Percentiles rank a stretch among this genome's conserved stretches.
Evolutionary conservation across 2,329 filamentous ascomycete species (phyloP).

Genomic region (Ophiostoma tasmaniense): DNA sequence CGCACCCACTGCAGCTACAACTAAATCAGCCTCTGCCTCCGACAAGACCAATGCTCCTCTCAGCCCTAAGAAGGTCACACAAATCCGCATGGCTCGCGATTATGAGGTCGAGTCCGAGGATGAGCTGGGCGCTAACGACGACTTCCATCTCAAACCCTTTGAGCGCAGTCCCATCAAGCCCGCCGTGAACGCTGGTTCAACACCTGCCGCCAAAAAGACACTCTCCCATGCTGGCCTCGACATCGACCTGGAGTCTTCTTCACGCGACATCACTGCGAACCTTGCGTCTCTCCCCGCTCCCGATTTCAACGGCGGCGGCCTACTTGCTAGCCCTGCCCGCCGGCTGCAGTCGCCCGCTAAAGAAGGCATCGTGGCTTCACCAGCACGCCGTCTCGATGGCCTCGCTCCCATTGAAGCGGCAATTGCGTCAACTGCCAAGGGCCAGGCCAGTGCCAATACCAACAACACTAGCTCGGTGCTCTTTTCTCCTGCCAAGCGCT

Average conservation of each 20-base stretch:
- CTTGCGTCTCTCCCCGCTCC: slow-evolving; percentile 21
- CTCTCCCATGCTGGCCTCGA: slow-evolving; percentile 13
- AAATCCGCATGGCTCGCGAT: slow-evolving; percentile 38
- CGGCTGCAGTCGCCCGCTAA: slow-evolving; percentile 46
- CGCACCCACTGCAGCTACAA: neutral
- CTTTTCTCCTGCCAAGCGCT: slow-evolving; percentile 44
- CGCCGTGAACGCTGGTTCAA: slow-evolving; percentile 28
- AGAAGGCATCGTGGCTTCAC: slow-evolving; percentile 44
- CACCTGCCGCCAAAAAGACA: slow-evolving; percentile 18
- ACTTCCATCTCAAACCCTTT: slow-evolving; percentile 43
- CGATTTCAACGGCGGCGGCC: slow-evolving; percentile 29
- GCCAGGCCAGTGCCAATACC: neutral
- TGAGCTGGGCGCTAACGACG: slow-evolving; percentile 46
- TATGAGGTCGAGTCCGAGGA: slow-evolving; percentile 48
- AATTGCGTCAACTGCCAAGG: slow-evolving; percentile 18
- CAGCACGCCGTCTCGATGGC: slow-evolving; percentile 46
- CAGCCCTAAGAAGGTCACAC: slow-evolving; percentile 57
- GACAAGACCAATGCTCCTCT: slow-evolving; percentile 38
- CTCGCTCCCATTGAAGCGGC: slow-evolving; percentile 20
- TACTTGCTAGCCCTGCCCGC: slow-evolving; percentile 48
- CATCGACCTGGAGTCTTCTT: slow-evolving; percentile 4
- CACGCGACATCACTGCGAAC: slow-evolving; percentile 23
- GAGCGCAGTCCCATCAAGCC: slow-evolving; percentile 50
- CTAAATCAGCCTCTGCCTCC: neutral
- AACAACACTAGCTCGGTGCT: slow-evolving; percentile 29